These are phyloP conservation scores for Coemansia sp. DNA, from an alignment of 192 early-diverging fungal genomes.

Conservation along the genomic window DNA sequence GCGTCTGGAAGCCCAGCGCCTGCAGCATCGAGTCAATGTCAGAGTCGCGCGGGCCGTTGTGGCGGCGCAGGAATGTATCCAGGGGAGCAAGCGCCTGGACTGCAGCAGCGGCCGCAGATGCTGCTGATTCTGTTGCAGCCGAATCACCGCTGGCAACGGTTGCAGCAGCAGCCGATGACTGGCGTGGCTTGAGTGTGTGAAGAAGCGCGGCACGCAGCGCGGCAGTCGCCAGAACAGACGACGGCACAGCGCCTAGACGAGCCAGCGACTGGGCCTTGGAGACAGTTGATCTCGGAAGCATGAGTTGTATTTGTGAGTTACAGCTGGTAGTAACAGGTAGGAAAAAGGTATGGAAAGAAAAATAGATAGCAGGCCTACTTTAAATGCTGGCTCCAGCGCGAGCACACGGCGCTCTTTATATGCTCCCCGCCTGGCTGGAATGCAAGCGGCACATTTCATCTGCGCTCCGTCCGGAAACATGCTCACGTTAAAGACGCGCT, in stretches of 20 bases:
- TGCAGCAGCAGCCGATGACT: conserved; percentile 36
- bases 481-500: conserved; percentile 1
- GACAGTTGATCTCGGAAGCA: conserved; percentile 47
- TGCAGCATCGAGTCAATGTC: conserved; percentile 85
- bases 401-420: conserved; percentile 1
- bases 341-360: conserved; percentile 4
- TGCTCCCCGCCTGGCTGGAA: background rate
- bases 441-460: background rate
- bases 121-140: background rate
- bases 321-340: conserved; percentile 2
- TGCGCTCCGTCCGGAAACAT: conserved; percentile 11
- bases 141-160: conserved; percentile 8
- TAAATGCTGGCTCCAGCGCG: background rate
- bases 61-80: conserved; percentile 81
- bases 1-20: conserved; percentile 68
- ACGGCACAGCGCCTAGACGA: conserved; percentile 14
- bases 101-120: conserved; percentile 10
- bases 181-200: conserved; percentile 51
- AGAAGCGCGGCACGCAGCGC: conserved; percentile 41
- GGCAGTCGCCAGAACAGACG: conserved; percentile 15
- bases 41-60: conserved; percentile 77
- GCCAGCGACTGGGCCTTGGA: conserved; percentile 38
- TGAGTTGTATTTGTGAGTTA: conserved; percentile 4
- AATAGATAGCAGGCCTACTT: background rate
- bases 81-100: conserved; percentile 49